Evolutionary conservation across 2,329 filamentous ascomycete genomes (phyloP).

Genomic region (Fusarium sublunatum): DNA sequence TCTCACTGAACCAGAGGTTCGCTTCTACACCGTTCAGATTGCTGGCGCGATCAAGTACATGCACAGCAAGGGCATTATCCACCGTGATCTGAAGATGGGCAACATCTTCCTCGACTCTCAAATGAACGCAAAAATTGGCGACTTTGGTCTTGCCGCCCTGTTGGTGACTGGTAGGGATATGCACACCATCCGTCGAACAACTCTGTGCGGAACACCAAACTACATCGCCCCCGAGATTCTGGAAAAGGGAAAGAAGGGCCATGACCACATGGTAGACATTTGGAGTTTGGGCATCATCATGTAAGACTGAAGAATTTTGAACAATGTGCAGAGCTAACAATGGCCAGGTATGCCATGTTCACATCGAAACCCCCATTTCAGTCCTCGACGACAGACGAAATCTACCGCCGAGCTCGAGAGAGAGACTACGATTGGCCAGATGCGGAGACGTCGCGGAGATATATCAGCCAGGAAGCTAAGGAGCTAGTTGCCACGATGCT

Average conservation of each 20-base stretch:
- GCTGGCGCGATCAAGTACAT: slow-evolving; percentile 98
- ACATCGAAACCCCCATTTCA: slow-evolving; percentile 97
- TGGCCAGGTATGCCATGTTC: slow-evolving; percentile 86
- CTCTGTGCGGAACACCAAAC: slow-evolving; percentile 95
- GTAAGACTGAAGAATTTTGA: slow-evolving; percentile 60
- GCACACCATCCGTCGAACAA: slow-evolving; percentile 85
- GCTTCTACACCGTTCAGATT: slow-evolving; percentile 93
- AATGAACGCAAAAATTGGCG: slow-evolving; percentile 98
- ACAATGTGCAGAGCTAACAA: slow-evolving; percentile 19
- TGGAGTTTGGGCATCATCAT: slow-evolving; percentile 99
- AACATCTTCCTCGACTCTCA: slow-evolving; percentile 94
- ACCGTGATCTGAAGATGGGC: slow-evolving; percentile 96
- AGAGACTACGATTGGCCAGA: slow-evolving; percentile 85
- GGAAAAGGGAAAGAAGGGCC: slow-evolving; percentile 91
- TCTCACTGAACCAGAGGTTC: slow-evolving; percentile 91
- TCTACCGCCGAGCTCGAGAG: slow-evolving; percentile 77
- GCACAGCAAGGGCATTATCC: slow-evolving; percentile 94
- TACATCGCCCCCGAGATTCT: slow-evolving; percentile 98
- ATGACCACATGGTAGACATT: slow-evolving; percentile 97
- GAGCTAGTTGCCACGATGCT: slow-evolving; percentile 82
- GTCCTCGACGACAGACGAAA: slow-evolving; percentile 87
- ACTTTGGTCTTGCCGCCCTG: slow-evolving; percentile 94
- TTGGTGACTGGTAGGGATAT: slow-evolving; percentile 92
- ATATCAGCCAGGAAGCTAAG: slow-evolving; percentile 80
- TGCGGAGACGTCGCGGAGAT: slow-evolving; percentile 71